Evolutionary conservation across 164 flowering plant species (phyloP).

Genomic region (Sextonia rubra): DNA sequence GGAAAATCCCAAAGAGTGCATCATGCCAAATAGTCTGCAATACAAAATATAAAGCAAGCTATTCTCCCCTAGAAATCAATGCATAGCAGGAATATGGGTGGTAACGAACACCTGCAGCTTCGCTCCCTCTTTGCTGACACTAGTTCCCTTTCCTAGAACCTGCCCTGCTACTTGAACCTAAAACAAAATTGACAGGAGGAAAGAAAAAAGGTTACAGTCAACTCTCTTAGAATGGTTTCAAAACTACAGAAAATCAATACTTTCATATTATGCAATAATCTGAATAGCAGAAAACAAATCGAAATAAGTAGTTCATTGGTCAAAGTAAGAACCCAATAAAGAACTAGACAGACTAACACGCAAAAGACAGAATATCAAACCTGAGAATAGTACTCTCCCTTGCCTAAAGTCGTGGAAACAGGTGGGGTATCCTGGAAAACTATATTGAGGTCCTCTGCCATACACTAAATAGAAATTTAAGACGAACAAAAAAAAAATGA

Average conservation of each 20-base stretch:
- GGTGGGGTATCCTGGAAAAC: slow-evolving; percentile 12
- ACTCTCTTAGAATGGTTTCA: neutral
- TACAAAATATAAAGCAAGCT: too few species aligned
- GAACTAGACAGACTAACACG: neutral
- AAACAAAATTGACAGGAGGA: slow-evolving; percentile 1
- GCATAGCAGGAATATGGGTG: neutral
- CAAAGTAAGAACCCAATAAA: neutral
- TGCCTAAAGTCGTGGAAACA: slow-evolving; percentile 1
- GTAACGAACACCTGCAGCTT: slow-evolving; percentile 14
- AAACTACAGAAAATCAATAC: neutral
- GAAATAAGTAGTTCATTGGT: neutral
- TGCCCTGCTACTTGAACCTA: slow-evolving; percentile 18
- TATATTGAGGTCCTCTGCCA: slow-evolving; percentile 9
- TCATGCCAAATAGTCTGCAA: too few species aligned
- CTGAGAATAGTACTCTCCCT: slow-evolving; percentile 15
- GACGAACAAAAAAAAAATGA: neutral
- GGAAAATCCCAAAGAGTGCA: too few species aligned
- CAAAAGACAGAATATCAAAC: neutral
- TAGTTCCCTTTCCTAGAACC: slow-evolving; percentile 15
- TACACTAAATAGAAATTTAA: slow-evolving; percentile 5
- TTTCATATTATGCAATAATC: neutral
- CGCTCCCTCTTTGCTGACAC: slow-evolving; percentile 13
- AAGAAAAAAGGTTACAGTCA: neutral
- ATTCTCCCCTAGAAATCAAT: too few species aligned
- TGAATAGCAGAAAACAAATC: neutral